Evolutionary conservation across 352 stramenopile genomes (phyloP), one percentile per base, ranked within the genome.

Genomic region (Phytophthora megakarya): DNA sequence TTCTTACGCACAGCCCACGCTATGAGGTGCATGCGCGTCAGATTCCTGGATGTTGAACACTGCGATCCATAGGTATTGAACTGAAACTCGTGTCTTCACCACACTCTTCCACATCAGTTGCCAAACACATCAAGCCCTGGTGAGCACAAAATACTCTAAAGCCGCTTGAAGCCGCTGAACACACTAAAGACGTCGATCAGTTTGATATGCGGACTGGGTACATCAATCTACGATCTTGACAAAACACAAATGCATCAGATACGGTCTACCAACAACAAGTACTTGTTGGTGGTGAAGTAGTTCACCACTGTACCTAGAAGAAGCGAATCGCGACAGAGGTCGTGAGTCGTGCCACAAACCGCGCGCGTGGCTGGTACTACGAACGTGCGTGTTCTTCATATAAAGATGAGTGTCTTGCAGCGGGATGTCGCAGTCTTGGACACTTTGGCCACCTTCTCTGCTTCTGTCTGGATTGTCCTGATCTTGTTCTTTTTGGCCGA

Each of bases 361-460:
- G 61, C 38, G 64, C 53, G 6, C 53, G 66, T 15, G 52, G 66
- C 9, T 56, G 56, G 21, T 28, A 45, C 25, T 60, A 59, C 49
- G 38, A 54, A 38, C 49, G 61, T 26, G 19, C 26, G 13, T 63
- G 68, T 40, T 81, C 67, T 77, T 73, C 55, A 86, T 70, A 40
- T 82, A 90, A 23, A 89, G 56, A 61, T 89, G 80, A 18, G 79
- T 89, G 52, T 90, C 81, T 37, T 83, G 75, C 56, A 90, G 59
- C 32, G 81, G 81, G 16, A 72, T 63, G 60, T 52, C 50, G 66
- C 25, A 52, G 44, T 65, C 60, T 78, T 78, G 8, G 61, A 43
- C 19, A 65, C 42, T 15, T 72, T 63, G 3, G 48, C 61, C 43
- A 67, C 55, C 48, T 43, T n/a, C 9, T 59, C 57, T 19, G 45